Evolutionary conservation across 179 eudicot genomes (phyloP).

Genomic region (Carnegiea gigantea): DNA sequence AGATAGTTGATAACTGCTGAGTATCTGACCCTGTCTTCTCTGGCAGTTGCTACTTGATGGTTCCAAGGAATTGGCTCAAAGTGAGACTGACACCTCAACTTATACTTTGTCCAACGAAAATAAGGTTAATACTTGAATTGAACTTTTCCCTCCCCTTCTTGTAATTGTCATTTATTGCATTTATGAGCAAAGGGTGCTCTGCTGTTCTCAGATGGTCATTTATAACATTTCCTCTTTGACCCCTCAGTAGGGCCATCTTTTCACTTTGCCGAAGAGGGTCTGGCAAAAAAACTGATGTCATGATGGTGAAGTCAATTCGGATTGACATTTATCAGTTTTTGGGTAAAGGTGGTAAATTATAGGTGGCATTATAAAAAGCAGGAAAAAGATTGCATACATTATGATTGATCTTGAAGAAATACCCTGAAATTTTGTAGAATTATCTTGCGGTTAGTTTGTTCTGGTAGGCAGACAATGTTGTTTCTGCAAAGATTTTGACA

Average conservation of each 20-base stretch:
- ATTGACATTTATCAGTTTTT: not conserved
- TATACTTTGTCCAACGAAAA: conserved; percentile 62
- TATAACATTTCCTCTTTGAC: not conserved
- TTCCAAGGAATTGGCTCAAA: conserved; percentile 76
- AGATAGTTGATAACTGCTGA: not conserved
- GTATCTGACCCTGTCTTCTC: conserved; percentile 14
- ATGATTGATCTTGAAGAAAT: not conserved
- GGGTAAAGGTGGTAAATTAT: not conserved
- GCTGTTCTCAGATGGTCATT: not conserved
- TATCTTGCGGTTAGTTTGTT: not conserved
- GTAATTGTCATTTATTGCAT: not conserved
- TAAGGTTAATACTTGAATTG: conserved; percentile 47
- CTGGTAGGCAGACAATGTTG: not conserved
- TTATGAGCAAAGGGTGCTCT: not conserved
- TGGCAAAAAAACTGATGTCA: not conserved
- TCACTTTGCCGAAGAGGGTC: not conserved
- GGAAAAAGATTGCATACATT: not conserved
- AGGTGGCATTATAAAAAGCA: not conserved
- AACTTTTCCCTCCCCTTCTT: not conserved
- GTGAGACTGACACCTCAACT: conserved; percentile 50
- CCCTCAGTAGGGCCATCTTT: not conserved
- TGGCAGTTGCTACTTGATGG: conserved; percentile 77
- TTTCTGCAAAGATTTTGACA: conserved; percentile 8
- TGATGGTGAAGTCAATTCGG: not conserved
- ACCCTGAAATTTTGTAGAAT: not conserved